Evolutionary conservation across 2,329 filamentous ascomycete genomes (phyloP).

Genomic region (Claviceps fusiformis): DNA sequence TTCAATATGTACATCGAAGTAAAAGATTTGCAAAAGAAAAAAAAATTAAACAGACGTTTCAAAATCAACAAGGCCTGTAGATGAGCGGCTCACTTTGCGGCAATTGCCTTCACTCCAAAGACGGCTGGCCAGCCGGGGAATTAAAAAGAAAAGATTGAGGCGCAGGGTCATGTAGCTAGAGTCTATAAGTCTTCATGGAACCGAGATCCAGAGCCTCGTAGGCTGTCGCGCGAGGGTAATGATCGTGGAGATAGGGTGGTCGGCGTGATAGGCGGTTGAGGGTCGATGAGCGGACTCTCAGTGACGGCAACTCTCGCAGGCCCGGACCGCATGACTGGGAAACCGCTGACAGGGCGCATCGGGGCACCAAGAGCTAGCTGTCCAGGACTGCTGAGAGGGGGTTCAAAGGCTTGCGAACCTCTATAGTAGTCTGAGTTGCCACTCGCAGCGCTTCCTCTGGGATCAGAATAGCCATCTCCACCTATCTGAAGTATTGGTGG

Average conservation of each 20-base stretch:
- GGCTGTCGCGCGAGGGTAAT: constrained; percentile 21
- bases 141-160: neutral
- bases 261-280: constrained; percentile 13
- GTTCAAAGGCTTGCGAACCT: constrained; percentile 35
- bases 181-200: constrained; percentile 28
- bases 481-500: constrained; percentile 48
- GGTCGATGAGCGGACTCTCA: constrained; percentile 33
- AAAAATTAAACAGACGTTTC: neutral
- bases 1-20: constrained; percentile 5
- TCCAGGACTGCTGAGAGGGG: constrained; percentile 18
- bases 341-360: constrained; percentile 46
- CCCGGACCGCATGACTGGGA: constrained; percentile 50
- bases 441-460: constrained; percentile 30
- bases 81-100: neutral
- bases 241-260: constrained; percentile 20
- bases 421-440: constrained; percentile 38
- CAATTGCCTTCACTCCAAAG: neutral
- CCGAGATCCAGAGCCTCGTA: constrained; percentile 21
- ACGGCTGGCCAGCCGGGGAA: neutral
- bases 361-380: constrained; percentile 41
- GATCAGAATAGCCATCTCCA: constrained; percentile 49
- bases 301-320: constrained; percentile 50
- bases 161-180: neutral
- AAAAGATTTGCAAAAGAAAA: neutral
- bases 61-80: neutral